A percentile compares a stretch with the other conserved stretches of the same genome.
Evolutionary conservation across 306 rosid species (phyloP).

Genomic region (Lotus japonicus): DNA sequence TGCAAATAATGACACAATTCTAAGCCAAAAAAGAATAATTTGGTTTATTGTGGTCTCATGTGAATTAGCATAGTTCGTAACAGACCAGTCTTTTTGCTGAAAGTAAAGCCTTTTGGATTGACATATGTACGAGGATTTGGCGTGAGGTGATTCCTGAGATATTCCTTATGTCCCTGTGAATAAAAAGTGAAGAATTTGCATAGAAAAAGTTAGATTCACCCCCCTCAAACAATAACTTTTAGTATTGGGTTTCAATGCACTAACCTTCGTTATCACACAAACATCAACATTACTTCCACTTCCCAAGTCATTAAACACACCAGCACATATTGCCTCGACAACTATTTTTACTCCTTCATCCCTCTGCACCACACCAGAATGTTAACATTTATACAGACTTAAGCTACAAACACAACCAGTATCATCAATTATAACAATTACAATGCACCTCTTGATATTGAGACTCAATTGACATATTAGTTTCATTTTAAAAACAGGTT

Average conservation of each 20-base stretch:
- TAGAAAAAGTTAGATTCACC: not conserved
- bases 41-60: too few relatives aligned
- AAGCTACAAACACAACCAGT: not conserved
- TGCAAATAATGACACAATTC: too few relatives aligned
- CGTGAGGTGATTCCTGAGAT: conserved; percentile 71
- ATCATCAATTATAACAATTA: not conserved
- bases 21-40: too few relatives aligned
- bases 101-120: conserved; percentile 55
- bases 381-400: too few relatives aligned
- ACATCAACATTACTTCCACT: conserved; percentile 96
- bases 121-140: conserved; percentile 89
- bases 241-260: conserved; percentile 15
- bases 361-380: conserved; percentile 44
- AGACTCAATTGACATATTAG: not conserved
- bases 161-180: conserved; percentile 82
- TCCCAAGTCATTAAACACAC: conserved; percentile 93
- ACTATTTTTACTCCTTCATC: conserved; percentile 76
- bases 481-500: not conserved
- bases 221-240: conserved; percentile 2
- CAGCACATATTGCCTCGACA: conserved; percentile 80
- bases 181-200: not conserved
- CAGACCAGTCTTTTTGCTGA: conserved; percentile 81
- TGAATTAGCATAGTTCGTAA: not conserved
- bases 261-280: conserved; percentile 92
- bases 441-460: not conserved